Conservation (phyloP, 148 eudicot genomes). For the Dianthus caryophyllus region DNA sequence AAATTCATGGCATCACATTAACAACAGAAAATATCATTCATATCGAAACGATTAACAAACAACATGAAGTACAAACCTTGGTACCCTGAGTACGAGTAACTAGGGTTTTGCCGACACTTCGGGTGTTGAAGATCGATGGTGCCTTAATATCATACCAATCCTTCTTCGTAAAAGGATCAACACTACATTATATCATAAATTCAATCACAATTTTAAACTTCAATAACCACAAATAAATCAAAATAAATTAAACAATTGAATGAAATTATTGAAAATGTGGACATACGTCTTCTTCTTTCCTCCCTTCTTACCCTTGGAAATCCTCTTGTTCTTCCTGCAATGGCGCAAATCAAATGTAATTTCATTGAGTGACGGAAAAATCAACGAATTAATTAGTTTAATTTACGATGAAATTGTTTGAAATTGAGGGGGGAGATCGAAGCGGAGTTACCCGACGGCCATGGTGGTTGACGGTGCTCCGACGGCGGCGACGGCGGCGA, state of each 20-base stretch:
- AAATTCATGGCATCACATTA: too few species aligned
- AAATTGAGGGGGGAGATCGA: conserved; percentile 10
- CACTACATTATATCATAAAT: conserved; percentile 5
- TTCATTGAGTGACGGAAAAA: neutral
- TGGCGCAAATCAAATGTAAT: neutral
- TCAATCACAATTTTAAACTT: neutral
- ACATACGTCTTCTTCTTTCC: conserved; percentile 63
- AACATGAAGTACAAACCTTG: conserved; percentile 24
- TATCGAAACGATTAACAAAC: too few species aligned
- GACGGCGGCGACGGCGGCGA: neutral
- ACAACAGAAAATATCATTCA: too few species aligned
- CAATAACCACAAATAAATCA: too few species aligned
- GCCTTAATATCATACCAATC: conserved; percentile 47
- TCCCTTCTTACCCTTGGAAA: conserved; percentile 66
- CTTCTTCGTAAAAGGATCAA: conserved; percentile 43
- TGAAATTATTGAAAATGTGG: neutral
- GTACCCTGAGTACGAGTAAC: conserved; percentile 51
- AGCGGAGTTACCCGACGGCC: conserved; percentile 31
- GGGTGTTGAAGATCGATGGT: conserved; percentile 38
- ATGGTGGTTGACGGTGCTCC: conserved; percentile 9
- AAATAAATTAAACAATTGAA: neutral
- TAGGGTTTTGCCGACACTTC: conserved; percentile 41
- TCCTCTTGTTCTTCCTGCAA: conserved; percentile 60
- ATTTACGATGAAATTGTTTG: neutral
- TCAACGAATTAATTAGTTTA: neutral